These are phyloP conservation scores for Russula olivacea DNA, from an alignment of 768 basidiomycete genomes.

Conservation along the genomic window DNA sequence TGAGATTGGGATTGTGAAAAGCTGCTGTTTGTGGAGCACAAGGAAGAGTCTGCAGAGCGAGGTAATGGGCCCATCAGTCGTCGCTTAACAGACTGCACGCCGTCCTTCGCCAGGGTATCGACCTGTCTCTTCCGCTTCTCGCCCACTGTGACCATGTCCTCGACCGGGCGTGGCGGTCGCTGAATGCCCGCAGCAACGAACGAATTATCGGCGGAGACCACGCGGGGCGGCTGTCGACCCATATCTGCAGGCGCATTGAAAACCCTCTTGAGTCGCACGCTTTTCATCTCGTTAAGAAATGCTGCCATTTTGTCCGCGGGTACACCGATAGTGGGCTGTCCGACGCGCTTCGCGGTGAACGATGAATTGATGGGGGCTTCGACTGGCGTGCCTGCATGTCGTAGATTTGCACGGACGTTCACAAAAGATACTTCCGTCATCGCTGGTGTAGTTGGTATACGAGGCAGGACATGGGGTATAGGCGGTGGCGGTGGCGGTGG, in stretches of 20 bases:
- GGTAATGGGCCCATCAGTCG: slow-evolving; percentile 15
- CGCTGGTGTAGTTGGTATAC: slow-evolving; percentile 28
- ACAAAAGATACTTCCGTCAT: slow-evolving; percentile 41
- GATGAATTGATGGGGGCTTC: slow-evolving; percentile 61
- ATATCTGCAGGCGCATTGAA: slow-evolving; percentile 30
- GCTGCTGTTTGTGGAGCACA: slow-evolving; percentile 11
- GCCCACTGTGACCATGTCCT: neutral
- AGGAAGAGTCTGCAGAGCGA: slow-evolving; percentile 10
- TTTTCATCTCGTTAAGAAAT: slow-evolving; percentile 76
- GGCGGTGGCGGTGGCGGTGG: slow-evolving; percentile 18
- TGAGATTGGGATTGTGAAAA: slow-evolving; percentile 11
- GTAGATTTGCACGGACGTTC: slow-evolving; percentile 60
- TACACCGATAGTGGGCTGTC: slow-evolving; percentile 65
- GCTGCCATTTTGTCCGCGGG: slow-evolving; percentile 79
- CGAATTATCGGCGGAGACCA: neutral
- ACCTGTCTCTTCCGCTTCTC: slow-evolving; percentile 23
- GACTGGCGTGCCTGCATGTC: slow-evolving; percentile 47
- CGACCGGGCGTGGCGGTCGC: slow-evolving; percentile 8
- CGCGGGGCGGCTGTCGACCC: slow-evolving; percentile 21
- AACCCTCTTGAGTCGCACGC: slow-evolving; percentile 58
- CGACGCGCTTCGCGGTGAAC: slow-evolving; percentile 39
- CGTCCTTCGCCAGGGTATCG: neutral
- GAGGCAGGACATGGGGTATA: slow-evolving; percentile 19
- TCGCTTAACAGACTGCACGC: slow-evolving; percentile 9
- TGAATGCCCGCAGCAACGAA: slow-evolving; percentile 13